Base-by-base conservation (phyloP, 495 filamentous ascomycete species). In the Melanomma pulvis-pyrius region DNA sequence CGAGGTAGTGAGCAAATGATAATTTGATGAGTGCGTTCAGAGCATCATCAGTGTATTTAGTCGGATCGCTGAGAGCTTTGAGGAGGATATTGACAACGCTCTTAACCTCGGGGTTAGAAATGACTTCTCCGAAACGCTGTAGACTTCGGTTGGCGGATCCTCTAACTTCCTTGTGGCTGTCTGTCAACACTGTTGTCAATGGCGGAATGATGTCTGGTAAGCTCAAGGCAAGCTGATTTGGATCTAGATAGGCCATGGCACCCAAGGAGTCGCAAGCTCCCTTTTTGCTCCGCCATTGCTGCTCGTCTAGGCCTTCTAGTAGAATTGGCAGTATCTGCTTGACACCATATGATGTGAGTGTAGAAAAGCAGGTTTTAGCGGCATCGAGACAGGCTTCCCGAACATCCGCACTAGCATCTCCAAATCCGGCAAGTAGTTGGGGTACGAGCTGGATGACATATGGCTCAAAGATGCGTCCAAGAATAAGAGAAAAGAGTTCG, bases 201-300 rank as follows among this genome's bases (percentile, higher is more conserved):
- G 96, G 93, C 24, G 94, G 94, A 67, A 98, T 98, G 63, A 98
- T 98, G 56, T 93, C 92, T 0, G 94, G 96, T 65, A 98, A 78
- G 72, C 92, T 97, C 58, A 89, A 83, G 1, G 94, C 92, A 17
- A 98, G 82, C 73, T 98, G 94, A 61, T 97, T 87, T 6, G 94
- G 94, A 71, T 97, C 93, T 19, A 98, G 84, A 74, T 98, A 98
- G 11, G 94, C 96, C 93, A 98, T 98, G 59, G 93, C 93, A 73
- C 94, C 94, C 21, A 98, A 84, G 11, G 96, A 84, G 71, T 98
- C 94, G 70, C 94, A 98, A 57, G 94, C 94, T 68, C 94, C 94
- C 78, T 96, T 97, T 75, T 98, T 97, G 79, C 91, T 97, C 70
- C 94, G 87, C 94, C 94, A 98, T 74, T 97, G 94, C 30, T 89